Evolutionary conservation across 2,329 filamentous ascomycete species (phyloP).

Genomic region (Fusarium pilosicola): DNA sequence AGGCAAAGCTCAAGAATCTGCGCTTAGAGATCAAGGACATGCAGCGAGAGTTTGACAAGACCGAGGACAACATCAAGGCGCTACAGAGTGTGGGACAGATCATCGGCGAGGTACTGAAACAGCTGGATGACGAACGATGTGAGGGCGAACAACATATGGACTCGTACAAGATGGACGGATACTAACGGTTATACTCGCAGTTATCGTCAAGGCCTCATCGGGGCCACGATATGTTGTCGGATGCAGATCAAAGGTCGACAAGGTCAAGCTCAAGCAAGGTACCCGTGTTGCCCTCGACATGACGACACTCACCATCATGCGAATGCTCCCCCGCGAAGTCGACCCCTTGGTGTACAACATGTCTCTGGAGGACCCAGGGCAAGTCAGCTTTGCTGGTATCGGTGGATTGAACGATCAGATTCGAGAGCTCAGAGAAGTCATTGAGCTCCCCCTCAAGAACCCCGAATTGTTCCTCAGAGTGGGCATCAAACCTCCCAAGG

Average conservation of each 20-base stretch:
- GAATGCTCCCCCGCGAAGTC: slow-evolving; percentile 98
- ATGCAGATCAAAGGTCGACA: slow-evolving; percentile 98
- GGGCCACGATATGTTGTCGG: slow-evolving; percentile 98
- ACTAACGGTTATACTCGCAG: slow-evolving; percentile 58
- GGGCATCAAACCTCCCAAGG: slow-evolving; percentile 98
- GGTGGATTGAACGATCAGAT: slow-evolving; percentile 99
- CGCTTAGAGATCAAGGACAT: slow-evolving; percentile 96
- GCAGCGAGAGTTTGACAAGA: slow-evolving; percentile 94
- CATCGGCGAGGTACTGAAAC: slow-evolving; percentile 98
- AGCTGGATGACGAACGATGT: slow-evolving; percentile 99
- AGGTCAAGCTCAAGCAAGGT: slow-evolving; percentile 95
- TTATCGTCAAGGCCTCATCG: slow-evolving; percentile 98
- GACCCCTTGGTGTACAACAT: slow-evolving; percentile 99
- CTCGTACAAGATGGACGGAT: slow-evolving; percentile 7
- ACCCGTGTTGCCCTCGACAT: slow-evolving; percentile 98
- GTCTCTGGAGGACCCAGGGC: slow-evolving; percentile 97
- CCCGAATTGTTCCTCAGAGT: slow-evolving; percentile 96
- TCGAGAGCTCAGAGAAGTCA: slow-evolving; percentile 94
- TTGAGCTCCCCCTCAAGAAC: slow-evolving; percentile 97
- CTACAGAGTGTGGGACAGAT: slow-evolving; percentile 99
- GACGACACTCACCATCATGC: slow-evolving; percentile 99
- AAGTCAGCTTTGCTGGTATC: slow-evolving; percentile 97
- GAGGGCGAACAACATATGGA: slow-evolving; percentile 55
- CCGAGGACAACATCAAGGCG: slow-evolving; percentile 99
- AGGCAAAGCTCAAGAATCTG: slow-evolving; percentile 94